phyloP scores from a whole-genome alignment of 73 alveolate genomes.

The Paramecium pentaurelia region DNA sequence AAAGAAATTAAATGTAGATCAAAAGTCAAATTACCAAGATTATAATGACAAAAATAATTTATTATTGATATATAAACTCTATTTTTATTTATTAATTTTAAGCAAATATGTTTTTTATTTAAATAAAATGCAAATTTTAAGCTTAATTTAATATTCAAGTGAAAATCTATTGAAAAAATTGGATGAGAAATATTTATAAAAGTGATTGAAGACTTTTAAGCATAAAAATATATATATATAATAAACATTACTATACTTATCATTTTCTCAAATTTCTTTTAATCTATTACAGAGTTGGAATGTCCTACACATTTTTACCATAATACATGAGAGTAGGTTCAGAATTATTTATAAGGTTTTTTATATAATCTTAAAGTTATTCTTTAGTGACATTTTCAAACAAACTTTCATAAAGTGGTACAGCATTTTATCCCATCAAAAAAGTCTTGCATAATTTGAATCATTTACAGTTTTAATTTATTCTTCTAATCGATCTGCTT shows the following conservation, averaged over 20 bases:
- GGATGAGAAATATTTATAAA: not conserved
- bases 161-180: not conserved
- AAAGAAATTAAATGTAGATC: constrained; percentile 2
- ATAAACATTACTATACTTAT: not conserved
- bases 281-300: not conserved
- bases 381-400: not conserved
- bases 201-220: no score
- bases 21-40: constrained; percentile 24
- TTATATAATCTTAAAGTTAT: not conserved
- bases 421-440: constrained; percentile 11
- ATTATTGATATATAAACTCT: not conserved
- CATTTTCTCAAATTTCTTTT: not conserved
- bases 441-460: not conserved
- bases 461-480: not conserved
- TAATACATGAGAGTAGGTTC: constrained; percentile 27
- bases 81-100: not conserved
- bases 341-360: not conserved
- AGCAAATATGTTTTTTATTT: no score
- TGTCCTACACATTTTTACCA: not conserved
- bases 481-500: constrained; percentile 37
- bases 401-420: not conserved
- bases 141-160: no score
- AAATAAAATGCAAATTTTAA: no score
- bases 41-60: not conserved
- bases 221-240: not conserved